These are phyloP conservation scores for Suhomyces kilbournensis DNA, from an alignment of 805 yeast genomes.

Conservation along the genomic window DNA sequence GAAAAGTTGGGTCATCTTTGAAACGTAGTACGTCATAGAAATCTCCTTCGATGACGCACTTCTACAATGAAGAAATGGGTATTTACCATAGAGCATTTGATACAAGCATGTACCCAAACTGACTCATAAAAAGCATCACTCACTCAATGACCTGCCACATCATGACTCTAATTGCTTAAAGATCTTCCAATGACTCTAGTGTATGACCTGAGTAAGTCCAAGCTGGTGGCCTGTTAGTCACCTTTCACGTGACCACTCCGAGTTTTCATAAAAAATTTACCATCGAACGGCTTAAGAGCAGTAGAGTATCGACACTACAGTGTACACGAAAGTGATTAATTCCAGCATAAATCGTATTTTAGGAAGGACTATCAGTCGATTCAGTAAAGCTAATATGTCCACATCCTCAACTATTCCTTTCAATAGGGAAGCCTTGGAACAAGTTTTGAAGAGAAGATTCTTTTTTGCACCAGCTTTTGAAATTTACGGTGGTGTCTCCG, in stretches of 20 bases:
- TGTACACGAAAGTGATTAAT: neutral
- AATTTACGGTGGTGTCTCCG: constrained; percentile 97
- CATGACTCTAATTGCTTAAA: no score
- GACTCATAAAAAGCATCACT: no score
- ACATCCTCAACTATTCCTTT: constrained; percentile 43
- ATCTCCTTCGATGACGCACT: no score
- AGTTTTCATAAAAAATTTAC: neutral
- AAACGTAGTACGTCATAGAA: no score
- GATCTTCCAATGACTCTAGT: no score
- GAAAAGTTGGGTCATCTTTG: neutral
- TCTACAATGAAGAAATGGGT: no score
- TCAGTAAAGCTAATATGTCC: constrained; percentile 20
- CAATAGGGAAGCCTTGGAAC: constrained; percentile 84
- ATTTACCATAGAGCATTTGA: no score
- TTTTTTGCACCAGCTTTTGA: constrained; percentile 98
- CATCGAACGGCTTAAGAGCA: neutral
- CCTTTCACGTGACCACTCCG: neutral
- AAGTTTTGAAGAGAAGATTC: constrained; percentile 90
- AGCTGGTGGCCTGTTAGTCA: neutral
- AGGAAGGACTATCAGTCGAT: neutral
- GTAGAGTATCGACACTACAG: constrained; percentile 2
- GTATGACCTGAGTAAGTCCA: no score
- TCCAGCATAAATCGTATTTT: neutral
- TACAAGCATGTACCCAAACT: no score
- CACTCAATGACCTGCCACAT: no score